Percentiles rank a stretch among this genome's conserved stretches.
These are phyloP conservation scores for Hemileia vastatrix DNA, from an alignment of 1,284 basidiomycete species.

Conservation along the genomic window DNA sequence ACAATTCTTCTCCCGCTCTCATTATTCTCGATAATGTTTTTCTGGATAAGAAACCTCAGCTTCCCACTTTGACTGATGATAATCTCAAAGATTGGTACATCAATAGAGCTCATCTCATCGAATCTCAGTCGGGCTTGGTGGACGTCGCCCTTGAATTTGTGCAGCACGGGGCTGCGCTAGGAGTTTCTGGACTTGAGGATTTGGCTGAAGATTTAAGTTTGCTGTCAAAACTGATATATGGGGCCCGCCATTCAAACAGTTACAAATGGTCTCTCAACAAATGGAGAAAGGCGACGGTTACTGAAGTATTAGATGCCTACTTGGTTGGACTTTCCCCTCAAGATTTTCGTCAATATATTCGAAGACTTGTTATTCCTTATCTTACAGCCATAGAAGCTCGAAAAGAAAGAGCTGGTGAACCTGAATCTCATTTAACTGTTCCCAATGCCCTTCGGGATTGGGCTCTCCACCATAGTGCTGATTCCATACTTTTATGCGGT, in stretches of 20 bases:
- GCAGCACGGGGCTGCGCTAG: conserved; percentile 73
- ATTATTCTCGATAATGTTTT: not conserved
- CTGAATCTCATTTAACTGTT: conserved; percentile 56
- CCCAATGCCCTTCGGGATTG: conserved; percentile 54
- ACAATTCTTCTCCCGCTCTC: not conserved
- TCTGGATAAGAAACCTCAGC: not conserved
- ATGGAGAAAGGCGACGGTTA: conserved; percentile 61
- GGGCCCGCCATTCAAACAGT: conserved; percentile 52
- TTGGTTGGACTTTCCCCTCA: conserved; percentile 59
- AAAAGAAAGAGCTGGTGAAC: conserved; percentile 62
- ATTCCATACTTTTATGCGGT: conserved; percentile 59
- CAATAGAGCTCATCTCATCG: conserved; percentile 54
- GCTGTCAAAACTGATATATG: conserved; percentile 72
- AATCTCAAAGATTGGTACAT: conserved; percentile 66
- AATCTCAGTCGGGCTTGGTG: conserved; percentile 61
- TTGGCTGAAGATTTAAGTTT: conserved; percentile 81
- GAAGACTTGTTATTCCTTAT: conserved; percentile 72
- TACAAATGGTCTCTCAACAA: conserved; percentile 57
- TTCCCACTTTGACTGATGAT: conserved; percentile 28
- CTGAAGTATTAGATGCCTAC: conserved; percentile 62
- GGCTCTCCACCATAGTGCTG: conserved; percentile 61
- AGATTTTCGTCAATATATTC: conserved; percentile 61
- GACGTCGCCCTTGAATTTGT: conserved; percentile 66
- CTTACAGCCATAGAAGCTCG: conserved; percentile 77
- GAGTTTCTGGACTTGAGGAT: conserved; percentile 66